A percentile compares a stretch with the other conserved stretches of the same genome.
Conservation (phyloP, 371 early-diverging fungal genomes). For the Syncephalastrum sp. region DNA sequence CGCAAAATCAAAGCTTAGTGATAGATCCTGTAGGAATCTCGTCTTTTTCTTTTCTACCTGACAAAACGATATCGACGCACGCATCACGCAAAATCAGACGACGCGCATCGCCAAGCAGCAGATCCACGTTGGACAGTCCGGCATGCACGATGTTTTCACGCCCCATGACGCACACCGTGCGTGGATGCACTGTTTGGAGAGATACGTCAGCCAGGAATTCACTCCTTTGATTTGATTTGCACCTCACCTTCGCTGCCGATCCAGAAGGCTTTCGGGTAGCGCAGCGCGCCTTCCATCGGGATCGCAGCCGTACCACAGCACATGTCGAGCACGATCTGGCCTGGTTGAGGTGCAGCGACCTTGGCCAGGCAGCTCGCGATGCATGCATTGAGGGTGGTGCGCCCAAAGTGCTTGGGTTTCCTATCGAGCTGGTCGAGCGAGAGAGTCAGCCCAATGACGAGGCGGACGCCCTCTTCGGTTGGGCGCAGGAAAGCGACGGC, state of each 20-base stretch:
- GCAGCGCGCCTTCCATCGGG: slow-evolving; percentile 30
- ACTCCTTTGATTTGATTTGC: not conserved
- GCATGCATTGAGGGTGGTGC: slow-evolving; percentile 41
- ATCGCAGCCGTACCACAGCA: slow-evolving; percentile 42
- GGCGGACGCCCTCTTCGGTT: slow-evolving; percentile 1
- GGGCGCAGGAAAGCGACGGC: slow-evolving; percentile 26
- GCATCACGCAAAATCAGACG: slow-evolving; percentile 28
- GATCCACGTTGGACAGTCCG: slow-evolving; percentile 28
- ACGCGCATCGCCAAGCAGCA: slow-evolving; percentile 40
- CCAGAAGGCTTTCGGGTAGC: slow-evolving; percentile 35
- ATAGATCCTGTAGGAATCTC: not conserved
- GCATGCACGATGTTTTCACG: slow-evolving; percentile 30
- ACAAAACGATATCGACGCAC: slow-evolving; percentile 36
- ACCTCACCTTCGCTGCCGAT: slow-evolving; percentile 41
- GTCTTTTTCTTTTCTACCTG: slow-evolving; percentile 23
- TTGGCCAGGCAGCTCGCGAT: slow-evolving; percentile 42
- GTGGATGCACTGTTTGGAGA: slow-evolving; percentile 27
- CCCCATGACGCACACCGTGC: slow-evolving; percentile 35
- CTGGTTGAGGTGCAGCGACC: slow-evolving; percentile 32
- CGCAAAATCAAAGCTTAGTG: not conserved
- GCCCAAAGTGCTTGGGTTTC: slow-evolving; percentile 34
- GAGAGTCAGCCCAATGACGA: slow-evolving; percentile 28
- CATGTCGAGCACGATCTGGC: slow-evolving; percentile 44
- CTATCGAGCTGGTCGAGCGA: slow-evolving; percentile 29
- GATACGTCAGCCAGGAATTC: not conserved